A percentile compares a stretch with the other conserved stretches of the same genome.
Evolutionary conservation across 768 basidiomycete genomes (phyloP).

Genomic region (Paxillus involutus): DNA sequence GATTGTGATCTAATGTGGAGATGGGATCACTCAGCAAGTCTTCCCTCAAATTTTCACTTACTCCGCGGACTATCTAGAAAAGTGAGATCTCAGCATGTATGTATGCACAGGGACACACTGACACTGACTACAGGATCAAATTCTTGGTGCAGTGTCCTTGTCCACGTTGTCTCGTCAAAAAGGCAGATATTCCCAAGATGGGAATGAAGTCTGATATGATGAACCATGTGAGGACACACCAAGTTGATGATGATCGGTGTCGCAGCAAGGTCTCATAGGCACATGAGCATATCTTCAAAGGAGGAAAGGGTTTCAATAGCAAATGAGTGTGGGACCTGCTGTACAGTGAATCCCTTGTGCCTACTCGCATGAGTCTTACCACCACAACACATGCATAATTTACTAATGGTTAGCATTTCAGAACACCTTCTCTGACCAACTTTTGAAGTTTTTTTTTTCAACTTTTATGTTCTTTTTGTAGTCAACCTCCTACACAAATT

Average conservation of each 20-base stretch:
- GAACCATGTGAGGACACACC: neutral
- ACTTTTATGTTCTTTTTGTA: neutral
- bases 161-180: neutral
- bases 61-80: slow-evolving; percentile 1
- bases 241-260: too few species aligned
- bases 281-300: too few species aligned
- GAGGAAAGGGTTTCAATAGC: too few species aligned
- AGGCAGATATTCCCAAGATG: neutral
- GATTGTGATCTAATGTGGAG: neutral
- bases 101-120: too few species aligned
- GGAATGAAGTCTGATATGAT: neutral
- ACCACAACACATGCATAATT: neutral
- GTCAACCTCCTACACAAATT: slow-evolving; percentile 4
- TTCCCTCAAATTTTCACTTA: neutral
- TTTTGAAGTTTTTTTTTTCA: neutral
- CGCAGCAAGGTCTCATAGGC: too few species aligned
- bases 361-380: neutral
- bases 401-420: neutral
- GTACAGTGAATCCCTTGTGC: neutral
- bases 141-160: neutral
- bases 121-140: neutral
- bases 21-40: neutral
- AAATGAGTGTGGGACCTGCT: neutral
- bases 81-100: neutral
- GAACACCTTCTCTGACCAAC: neutral